Evolutionary conservation across 768 basidiomycete genomes (phyloP).

Genomic region (Suillus plorans): DNA sequence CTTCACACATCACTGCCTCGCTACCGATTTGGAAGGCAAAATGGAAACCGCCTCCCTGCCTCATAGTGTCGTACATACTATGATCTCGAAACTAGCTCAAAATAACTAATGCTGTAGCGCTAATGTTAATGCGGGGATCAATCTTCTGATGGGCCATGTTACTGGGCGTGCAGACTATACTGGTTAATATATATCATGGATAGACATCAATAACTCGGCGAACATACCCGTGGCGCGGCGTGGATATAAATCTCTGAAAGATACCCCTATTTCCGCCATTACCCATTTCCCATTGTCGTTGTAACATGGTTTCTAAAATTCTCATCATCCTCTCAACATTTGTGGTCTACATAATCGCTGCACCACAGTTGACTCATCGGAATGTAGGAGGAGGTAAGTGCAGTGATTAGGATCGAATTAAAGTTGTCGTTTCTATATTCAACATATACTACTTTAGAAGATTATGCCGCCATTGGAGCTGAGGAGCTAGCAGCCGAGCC

Average conservation of each 20-base stretch:
- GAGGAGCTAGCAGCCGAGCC: neutral
- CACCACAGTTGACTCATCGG: neutral
- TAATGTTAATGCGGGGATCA: too few relatives aligned
- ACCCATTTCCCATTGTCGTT: neutral
- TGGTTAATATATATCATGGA: too few relatives aligned
- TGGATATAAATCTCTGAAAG: neutral
- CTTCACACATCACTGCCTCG: too few relatives aligned
- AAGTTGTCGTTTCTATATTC: neutral
- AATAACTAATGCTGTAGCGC: too few relatives aligned
- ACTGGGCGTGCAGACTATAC: too few relatives aligned
- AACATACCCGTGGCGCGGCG: neutral
- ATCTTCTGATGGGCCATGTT: too few relatives aligned
- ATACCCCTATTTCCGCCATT: neutral
- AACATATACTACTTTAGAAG: neutral
- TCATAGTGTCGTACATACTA: too few relatives aligned
- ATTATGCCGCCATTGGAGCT: neutral
- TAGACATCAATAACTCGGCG: neutral
- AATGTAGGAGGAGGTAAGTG: neutral
- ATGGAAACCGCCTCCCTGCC: too few relatives aligned
- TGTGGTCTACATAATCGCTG: neutral
- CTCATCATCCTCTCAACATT: neutral
- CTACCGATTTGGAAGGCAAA: too few relatives aligned
- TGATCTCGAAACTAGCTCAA: too few relatives aligned
- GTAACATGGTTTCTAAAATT: neutral
- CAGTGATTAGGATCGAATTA: neutral